These are phyloP conservation scores for Scedosporium minutisporum DNA, from an alignment of 2,329 filamentous ascomycete genomes.

Conservation along the genomic window DNA sequence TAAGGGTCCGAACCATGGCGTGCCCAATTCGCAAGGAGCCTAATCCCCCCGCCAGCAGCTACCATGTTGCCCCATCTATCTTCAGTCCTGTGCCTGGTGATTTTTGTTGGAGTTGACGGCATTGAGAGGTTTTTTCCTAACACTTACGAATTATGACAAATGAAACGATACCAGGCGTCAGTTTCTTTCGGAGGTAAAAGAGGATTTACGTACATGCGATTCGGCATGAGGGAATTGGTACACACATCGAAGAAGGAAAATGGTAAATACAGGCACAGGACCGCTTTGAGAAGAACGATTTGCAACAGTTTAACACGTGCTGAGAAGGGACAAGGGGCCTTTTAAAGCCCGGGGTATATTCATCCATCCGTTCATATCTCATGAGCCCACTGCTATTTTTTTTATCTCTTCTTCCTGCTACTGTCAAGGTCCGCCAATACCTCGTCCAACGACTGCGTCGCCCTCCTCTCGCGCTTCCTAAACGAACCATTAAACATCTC, in stretches of 20 bases:
- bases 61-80: no score
- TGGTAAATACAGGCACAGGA: not conserved
- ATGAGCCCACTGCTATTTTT: not conserved
- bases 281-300: not conserved
- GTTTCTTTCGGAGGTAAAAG: no score
- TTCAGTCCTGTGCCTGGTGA: no score
- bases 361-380: not conserved
- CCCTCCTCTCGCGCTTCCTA: conserved; percentile 47
- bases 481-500: conserved; percentile 53
- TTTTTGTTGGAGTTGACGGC: no score
- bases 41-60: not conserved
- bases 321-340: not conserved
- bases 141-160: no score
- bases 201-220: no score
- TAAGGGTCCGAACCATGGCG: conserved; percentile 11
- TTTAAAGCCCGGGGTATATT: conserved; percentile 4
- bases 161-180: no score
- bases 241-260: not conserved
- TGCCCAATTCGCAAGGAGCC: not conserved
- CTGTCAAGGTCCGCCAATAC: conserved; percentile 40
- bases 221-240: no score
- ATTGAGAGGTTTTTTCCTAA: no score
- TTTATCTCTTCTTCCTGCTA: conserved; percentile 36
- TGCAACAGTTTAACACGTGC: not conserved
- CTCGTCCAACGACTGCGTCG: conserved; percentile 40